Percentiles rank a stretch among this genome's conserved stretches.
Evolutionary conservation across 208 protist species (phyloP).

Genomic region (Phytomonas sp.): DNA sequence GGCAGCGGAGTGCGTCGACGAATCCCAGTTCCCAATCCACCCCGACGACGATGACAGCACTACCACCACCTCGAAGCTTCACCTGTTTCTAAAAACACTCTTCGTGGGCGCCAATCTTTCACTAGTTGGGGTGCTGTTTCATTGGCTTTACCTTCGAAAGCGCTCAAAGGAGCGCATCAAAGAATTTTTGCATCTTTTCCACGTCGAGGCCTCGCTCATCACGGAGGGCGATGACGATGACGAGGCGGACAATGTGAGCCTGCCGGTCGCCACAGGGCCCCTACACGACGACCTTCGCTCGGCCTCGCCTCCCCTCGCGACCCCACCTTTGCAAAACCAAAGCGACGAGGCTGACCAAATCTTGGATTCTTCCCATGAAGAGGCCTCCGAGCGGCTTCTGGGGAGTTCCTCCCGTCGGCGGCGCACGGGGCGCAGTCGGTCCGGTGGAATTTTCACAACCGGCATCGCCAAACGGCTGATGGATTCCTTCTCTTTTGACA

Average conservation of each 20-base stretch:
- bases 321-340: background rate
- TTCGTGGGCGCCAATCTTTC: conserved; percentile 24
- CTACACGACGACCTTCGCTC: background rate
- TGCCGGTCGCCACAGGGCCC: background rate
- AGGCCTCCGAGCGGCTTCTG: background rate
- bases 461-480: conserved; percentile 15
- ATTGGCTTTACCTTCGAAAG: conserved; percentile 24
- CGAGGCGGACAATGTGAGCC: background rate
- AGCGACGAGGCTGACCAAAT: background rate
- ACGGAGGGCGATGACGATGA: conserved; percentile 7
- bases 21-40: conserved; percentile 29
- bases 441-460: conserved; percentile 22
- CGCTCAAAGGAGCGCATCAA: conserved; percentile 22
- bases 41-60: conserved; percentile 15
- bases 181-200: conserved; percentile 58
- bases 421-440: conserved; percentile 13
- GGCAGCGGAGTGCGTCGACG: conserved; percentile 71
- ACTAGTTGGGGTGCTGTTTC: conserved; percentile 20
- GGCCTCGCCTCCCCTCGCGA: conserved; percentile 10
- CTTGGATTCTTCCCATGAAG: background rate
- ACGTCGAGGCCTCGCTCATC: conserved; percentile 20
- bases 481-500: conserved; percentile 9
- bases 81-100: conserved; percentile 19
- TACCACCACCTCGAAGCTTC: conserved; percentile 8
- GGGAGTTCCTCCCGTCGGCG: conserved; percentile 1